Evolutionary conservation across 192 early-diverging fungal genomes (phyloP).

Genomic region (Coemansia umbellata): DNA sequence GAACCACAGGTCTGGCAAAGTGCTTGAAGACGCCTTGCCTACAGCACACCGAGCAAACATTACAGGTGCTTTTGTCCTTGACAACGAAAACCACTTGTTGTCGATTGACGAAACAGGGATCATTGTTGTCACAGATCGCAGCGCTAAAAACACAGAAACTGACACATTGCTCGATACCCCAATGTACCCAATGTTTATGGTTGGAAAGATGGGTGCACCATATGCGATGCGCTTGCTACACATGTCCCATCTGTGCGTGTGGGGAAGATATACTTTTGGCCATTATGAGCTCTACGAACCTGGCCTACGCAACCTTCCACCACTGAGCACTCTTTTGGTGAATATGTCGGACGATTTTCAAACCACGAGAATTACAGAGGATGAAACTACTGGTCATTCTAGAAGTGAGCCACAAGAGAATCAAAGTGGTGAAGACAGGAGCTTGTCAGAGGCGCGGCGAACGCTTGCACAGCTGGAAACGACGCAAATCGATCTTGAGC

Average conservation of each 20-base stretch:
- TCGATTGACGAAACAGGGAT: conserved; percentile 38
- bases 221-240: conserved; percentile 50
- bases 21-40: conserved; percentile 17
- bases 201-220: conserved; percentile 40
- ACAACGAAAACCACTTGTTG: conserved; percentile 42
- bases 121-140: conserved; percentile 32
- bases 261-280: conserved; percentile 42
- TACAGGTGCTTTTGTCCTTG: conserved; percentile 43
- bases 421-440: neutral
- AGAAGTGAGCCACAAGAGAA: no score
- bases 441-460: conserved; percentile 8
- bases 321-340: conserved; percentile 28
- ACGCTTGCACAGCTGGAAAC: conserved; percentile 30
- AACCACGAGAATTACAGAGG: neutral
- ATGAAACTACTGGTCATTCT: no score
- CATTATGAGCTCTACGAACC: conserved; percentile 51
- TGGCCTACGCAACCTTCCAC: conserved; percentile 34
- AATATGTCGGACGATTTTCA: neutral
- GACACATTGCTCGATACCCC: conserved; percentile 44
- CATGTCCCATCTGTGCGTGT: conserved; percentile 49
- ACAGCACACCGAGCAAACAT: conserved; percentile 35
- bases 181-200: conserved; percentile 40
- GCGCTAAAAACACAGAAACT: neutral
- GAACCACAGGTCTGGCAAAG: conserved; percentile 45
- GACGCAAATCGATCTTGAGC: conserved; percentile 27